These are phyloP conservation scores for Phytophthora aleatoria DNA, from an alignment of 352 stramenopile species.

Conservation along the genomic window DNA sequence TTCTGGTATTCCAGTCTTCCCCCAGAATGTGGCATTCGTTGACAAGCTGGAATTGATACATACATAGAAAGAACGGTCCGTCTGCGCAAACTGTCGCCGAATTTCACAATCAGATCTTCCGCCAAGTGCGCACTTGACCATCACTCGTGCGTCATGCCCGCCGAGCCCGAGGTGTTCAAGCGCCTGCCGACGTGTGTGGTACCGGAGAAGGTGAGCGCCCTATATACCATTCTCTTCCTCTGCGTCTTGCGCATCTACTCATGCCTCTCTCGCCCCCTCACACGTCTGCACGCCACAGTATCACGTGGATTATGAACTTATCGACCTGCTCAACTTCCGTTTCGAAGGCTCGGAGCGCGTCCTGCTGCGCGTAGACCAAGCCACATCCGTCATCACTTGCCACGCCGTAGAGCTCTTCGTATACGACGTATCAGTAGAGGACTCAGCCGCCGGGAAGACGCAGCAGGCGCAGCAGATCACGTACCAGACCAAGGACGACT, in stretches of 20 bases:
- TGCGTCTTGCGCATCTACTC: background rate
- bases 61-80: background rate
- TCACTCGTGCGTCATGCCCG: slow-evolving; percentile 29
- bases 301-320: slow-evolving; percentile 73
- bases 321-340: slow-evolving; percentile 79
- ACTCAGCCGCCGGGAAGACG: slow-evolving; percentile 32
- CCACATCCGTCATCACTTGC: slow-evolving; percentile 85
- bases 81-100: slow-evolving; percentile 24
- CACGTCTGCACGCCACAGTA: slow-evolving; percentile 40
- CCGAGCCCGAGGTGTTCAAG: slow-evolving; percentile 43
- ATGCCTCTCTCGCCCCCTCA: background rate
- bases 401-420: slow-evolving; percentile 95
- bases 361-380: slow-evolving; percentile 52
- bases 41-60: slow-evolving; percentile 6
- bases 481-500: slow-evolving; percentile 56
- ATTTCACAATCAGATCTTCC: slow-evolving; percentile 21
- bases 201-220: slow-evolving; percentile 51
- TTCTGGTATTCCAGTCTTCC: background rate
- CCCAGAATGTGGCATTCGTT: slow-evolving; percentile 20
- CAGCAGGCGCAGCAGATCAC: slow-evolving; percentile 53
- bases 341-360: slow-evolving; percentile 78
- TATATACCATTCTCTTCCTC: background rate
- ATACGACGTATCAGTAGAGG: slow-evolving; percentile 65
- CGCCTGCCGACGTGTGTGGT: slow-evolving; percentile 62
- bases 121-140: slow-evolving; percentile 18